A percentile compares a stretch with the other conserved stretches of the same genome.
Conservation (phyloP, 2,329 filamentous ascomycete genomes). For the Clonostachys sp. region DNA sequence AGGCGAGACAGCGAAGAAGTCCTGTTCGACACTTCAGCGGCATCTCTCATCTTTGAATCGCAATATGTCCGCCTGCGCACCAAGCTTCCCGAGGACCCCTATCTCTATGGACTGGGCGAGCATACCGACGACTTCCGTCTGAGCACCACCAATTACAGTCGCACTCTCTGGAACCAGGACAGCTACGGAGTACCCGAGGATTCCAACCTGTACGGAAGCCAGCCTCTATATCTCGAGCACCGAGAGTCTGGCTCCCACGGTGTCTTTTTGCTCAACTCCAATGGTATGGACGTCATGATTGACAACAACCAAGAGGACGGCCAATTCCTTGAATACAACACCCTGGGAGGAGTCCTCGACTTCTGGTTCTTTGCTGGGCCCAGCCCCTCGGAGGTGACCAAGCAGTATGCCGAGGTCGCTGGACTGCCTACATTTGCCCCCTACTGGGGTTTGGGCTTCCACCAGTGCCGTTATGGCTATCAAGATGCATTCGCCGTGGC, state of each 20-base stretch:
- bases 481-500: constrained; percentile 65
- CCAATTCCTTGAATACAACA: constrained; percentile 78
- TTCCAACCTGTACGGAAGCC: constrained; percentile 68
- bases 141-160: constrained; percentile 55
- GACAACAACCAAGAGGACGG: constrained; percentile 51
- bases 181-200: constrained; percentile 57
- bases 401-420: constrained; percentile 63
- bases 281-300: constrained; percentile 71
- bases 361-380: constrained; percentile 77
- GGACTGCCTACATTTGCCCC: constrained; percentile 75
- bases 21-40: constrained; percentile 67
- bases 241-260: constrained; percentile 53
- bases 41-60: constrained; percentile 67
- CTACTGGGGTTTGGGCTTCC: constrained; percentile 78
- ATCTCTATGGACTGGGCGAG: constrained; percentile 76
- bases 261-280: constrained; percentile 72
- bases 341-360: constrained; percentile 72
- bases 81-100: constrained; percentile 60
- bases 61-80: constrained; percentile 75
- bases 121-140: constrained; percentile 68
- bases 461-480: constrained; percentile 84
- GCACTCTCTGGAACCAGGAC: constrained; percentile 69
- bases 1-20: constrained; percentile 34
- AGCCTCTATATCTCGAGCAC: constrained; percentile 71
- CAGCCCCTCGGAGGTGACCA: constrained; percentile 61